These are phyloP conservation scores for Rhodotorula babjevae DNA, from an alignment of 768 basidiomycete species.

Conservation along the genomic window DNA sequence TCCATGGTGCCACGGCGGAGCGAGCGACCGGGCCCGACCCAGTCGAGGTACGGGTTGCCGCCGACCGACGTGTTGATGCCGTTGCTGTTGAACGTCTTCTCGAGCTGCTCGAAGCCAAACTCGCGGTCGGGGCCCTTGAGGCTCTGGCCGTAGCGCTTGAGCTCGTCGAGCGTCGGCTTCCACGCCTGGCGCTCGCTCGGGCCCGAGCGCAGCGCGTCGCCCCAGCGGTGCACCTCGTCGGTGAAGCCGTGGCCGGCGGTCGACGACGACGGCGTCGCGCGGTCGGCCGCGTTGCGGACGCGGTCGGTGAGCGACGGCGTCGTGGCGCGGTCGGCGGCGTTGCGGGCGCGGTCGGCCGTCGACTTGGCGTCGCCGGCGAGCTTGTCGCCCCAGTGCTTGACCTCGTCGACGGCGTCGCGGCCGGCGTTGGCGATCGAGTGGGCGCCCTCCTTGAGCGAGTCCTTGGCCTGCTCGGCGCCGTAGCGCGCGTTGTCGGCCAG, in stretches of 20 bases:
- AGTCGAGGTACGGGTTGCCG: constrained; percentile 23
- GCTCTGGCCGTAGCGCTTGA: constrained; percentile 15
- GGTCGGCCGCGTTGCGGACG: no score
- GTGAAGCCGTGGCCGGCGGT: background rate
- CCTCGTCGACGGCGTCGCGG: constrained; percentile 1
- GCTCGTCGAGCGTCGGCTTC: constrained; percentile 12
- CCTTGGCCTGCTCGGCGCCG: constrained; percentile 23
- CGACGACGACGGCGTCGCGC: background rate
- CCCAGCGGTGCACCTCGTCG: constrained; percentile 14
- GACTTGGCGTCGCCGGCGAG: background rate
- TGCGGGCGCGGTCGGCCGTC: no score
- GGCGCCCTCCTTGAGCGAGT: background rate
- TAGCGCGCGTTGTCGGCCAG: background rate
- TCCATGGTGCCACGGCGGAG: constrained; percentile 4
- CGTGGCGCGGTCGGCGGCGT: background rate
- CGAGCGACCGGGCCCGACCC: constrained; percentile 12
- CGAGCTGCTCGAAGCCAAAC: constrained; percentile 18
- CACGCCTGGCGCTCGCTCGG: constrained; percentile 8
- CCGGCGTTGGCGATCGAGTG: background rate
- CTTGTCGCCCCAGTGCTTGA: background rate
- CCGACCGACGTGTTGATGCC: constrained; percentile 8
- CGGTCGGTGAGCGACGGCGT: no score
- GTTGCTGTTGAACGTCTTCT: constrained; percentile 3
- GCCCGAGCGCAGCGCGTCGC: constrained; percentile 4
- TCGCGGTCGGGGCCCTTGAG: background rate